Conservation (phyloP, 257 asterid genomes). For the Penstemon newberryi region DNA sequence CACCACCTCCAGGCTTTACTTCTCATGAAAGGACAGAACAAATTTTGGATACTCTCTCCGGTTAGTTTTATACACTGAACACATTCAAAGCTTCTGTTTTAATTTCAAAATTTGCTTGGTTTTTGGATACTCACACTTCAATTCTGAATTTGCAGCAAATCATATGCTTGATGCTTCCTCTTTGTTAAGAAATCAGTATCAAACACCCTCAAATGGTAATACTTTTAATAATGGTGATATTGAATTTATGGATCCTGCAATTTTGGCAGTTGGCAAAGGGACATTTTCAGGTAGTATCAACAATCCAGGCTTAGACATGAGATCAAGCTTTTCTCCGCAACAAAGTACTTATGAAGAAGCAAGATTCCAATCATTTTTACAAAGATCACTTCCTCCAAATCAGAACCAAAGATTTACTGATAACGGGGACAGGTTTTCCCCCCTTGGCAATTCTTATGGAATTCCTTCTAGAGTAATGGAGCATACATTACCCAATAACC, state of each 20-base stretch:
- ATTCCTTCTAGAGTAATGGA: slow-evolving; percentile 67
- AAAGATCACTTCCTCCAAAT: slow-evolving; percentile 65
- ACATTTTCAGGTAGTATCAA: slow-evolving; percentile 60
- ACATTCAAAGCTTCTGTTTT: background rate
- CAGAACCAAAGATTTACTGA: slow-evolving; percentile 66
- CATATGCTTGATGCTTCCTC: slow-evolving; percentile 51
- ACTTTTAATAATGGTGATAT: slow-evolving; percentile 57
- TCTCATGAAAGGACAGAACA: slow-evolving; percentile 71
- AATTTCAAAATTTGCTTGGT: background rate
- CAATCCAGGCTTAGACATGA: slow-evolving; percentile 54
- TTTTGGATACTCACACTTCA: background rate
- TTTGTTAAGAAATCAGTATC: slow-evolving; percentile 62
- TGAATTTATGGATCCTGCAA: slow-evolving; percentile 97
- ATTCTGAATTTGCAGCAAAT: slow-evolving; percentile 54
- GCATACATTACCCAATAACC: slow-evolving; percentile 57
- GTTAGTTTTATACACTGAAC: slow-evolving; percentile 38
- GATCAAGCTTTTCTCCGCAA: slow-evolving; percentile 63
- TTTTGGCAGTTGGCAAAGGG: slow-evolving; percentile 94
- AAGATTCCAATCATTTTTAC: slow-evolving; percentile 63
- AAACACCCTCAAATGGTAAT: slow-evolving; percentile 47
- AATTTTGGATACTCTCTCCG: slow-evolving; percentile 46
- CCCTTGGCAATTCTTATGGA: slow-evolving; percentile 59
- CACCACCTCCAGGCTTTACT: slow-evolving; percentile 91
- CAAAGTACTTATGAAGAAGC: slow-evolving; percentile 59
- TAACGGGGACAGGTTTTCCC: slow-evolving; percentile 46